A percentile compares a stretch with the other conserved stretches of the same genome.
Conservation (phyloP, 352 stramenopile species). For the Globisporangium okanoganense region DNA sequence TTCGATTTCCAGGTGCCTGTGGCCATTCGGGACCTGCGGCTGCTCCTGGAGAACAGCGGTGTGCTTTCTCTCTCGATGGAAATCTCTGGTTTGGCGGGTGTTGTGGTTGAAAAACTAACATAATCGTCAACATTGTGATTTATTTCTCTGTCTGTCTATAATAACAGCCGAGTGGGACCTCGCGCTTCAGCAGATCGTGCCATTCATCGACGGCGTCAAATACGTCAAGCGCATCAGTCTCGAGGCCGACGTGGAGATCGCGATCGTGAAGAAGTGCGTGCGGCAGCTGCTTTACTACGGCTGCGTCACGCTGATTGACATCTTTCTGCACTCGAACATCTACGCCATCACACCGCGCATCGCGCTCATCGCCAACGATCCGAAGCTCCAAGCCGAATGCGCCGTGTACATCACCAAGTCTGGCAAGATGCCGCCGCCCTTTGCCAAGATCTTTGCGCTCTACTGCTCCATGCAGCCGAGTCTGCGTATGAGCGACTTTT, state of each 20-base stretch:
- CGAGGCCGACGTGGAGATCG: conserved; percentile 84
- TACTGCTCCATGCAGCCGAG: conserved; percentile 86
- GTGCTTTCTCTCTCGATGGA: not conserved
- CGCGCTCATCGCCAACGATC: conserved; percentile 45
- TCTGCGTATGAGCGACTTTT: conserved; percentile 81
- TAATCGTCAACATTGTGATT: no score
- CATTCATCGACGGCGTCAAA: conserved; percentile 88
- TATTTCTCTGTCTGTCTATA: conserved; percentile 9
- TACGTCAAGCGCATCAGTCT: conserved; percentile 89
- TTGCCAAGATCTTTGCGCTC: conserved; percentile 79
- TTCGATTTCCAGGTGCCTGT: conserved; percentile 87
- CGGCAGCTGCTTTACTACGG: conserved; percentile 87
- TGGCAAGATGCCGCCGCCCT: conserved; percentile 46
- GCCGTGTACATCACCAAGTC: conserved; percentile 79
- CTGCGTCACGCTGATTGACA: conserved; percentile 88
- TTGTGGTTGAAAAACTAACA: no score
- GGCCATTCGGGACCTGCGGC: conserved; percentile 62
- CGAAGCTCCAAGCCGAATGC: conserved; percentile 69
- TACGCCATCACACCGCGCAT: conserved; percentile 77
- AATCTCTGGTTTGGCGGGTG: not conserved
- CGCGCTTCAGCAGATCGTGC: conserved; percentile 85
- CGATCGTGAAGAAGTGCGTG: conserved; percentile 87
- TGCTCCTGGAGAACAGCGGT: conserved; percentile 77
- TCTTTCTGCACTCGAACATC: conserved; percentile 90
- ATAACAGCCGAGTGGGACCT: conserved; percentile 81